Evolutionary conservation across 1,284 basidiomycete species (phyloP), one percentile per base, ranked within the genome.

Genomic region (Moesziomyces globuligerus): DNA sequence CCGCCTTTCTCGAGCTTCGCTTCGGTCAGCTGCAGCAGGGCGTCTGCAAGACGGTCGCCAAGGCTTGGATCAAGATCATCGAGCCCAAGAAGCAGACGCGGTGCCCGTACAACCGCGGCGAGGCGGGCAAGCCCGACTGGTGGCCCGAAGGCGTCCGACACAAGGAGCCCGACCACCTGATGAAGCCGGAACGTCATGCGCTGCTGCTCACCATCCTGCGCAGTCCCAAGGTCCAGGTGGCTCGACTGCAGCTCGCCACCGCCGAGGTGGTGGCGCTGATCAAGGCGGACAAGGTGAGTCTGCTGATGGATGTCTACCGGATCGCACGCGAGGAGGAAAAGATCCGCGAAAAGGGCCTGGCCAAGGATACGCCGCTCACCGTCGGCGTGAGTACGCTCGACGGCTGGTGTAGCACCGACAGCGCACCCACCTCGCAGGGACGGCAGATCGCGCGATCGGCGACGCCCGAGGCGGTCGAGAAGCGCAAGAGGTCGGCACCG

Each of bases 51-150:
- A 83, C 85, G 48, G 83, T 87, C 29, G 85, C 85, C 62, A 86
- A 86, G 75, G 84, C 78, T 13, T 81, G 78, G 79, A 79, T 81
- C 58, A 81, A 81, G 50, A 74, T 86, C 46, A 84, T 87, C 65
- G 86, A 87, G 75, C 86, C 86, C 15, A 85, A 86, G 75, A 87
- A 86, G 77, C 85, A 86, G 77, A 85, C 84, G 40, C 85, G 71
- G 0, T 79, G 78, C 69, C 86, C 86, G 4, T 87, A 87, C 81
- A 86, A 86, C 78, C 83, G 84, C 56, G 86, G 86, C 21, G 86
- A 86, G 48, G 83, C 83, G 37, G 75, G 82, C 13, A 84, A 84
- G 60, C 86, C 86, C 0, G 74, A 74, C 13, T 87, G 86, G 86
- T 87, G 86, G 86, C 86, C 86, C 6, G 71, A 67, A 9, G 83